Base-by-base conservation (phyloP, 306 rosid genomes). In the Prunus davidiana region DNA sequence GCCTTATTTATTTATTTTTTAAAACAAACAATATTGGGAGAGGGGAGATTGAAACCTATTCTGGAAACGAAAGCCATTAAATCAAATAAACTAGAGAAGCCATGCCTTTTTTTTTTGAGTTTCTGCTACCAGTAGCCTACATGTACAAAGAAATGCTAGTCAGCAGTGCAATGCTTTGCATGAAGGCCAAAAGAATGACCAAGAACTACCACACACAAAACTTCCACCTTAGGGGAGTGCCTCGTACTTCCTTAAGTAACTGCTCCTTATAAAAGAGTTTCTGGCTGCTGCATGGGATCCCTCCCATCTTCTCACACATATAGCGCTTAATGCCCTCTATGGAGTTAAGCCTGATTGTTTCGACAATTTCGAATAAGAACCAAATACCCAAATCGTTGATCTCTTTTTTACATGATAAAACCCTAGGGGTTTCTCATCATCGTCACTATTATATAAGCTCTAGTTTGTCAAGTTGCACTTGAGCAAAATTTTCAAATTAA, bases 131-230 rank as follows among this genome's bases (percentile, higher is more conserved):
- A 47, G 1, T 25, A 25, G 32, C 13, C 2, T 24, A 56, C 6
- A 1, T 19, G 62, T 11, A 56, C 27, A 11, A 45, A 8, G 72
- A 14, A 12, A 68, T 8, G 72, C 56, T 22, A 46, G 56, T 51
- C 72, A 22, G 55, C 25, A n/a, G 38, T 8, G 57, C 22, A 68
- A 15, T 46, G 57, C 56, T 10, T 46, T 68, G 41, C 47, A 68
- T 2, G 57, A 68, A 3, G 57, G 57, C 56, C 50, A 68, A 19
- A 68, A 68, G 72, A 67, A 68, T 49, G 72, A 68, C 72, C 72
- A 46, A 28, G 57, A 46, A 12, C 20, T 46, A 68, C 41, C 22
- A 47, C 22, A 46, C 22, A 47, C 14, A 46, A 46, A 68, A 46
- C 13, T 46, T 67, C 72, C 56, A 67, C 41, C 57, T 67, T 46